These are phyloP conservation scores for Bathelium albidoporum DNA, from an alignment of 495 filamentous ascomycete genomes.

Conservation along the genomic window DNA sequence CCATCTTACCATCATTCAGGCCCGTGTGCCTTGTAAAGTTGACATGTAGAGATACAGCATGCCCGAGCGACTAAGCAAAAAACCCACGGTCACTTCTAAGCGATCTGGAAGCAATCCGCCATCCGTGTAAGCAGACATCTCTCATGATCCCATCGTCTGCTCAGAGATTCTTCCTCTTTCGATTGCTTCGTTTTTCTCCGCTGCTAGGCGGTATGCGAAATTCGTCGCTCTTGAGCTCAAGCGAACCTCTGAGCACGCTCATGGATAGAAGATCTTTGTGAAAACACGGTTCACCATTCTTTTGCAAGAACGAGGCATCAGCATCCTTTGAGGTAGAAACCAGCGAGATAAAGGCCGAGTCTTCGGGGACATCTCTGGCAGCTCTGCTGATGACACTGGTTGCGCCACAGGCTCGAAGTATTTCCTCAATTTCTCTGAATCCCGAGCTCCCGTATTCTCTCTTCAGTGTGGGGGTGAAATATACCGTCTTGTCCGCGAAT, in stretches of 20 bases:
- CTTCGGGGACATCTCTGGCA: neutral
- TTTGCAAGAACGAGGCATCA: slow-evolving; percentile 7
- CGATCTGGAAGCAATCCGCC: neutral
- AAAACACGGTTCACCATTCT: slow-evolving; percentile 4
- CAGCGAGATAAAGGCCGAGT: slow-evolving; percentile 6
- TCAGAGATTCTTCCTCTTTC: neutral
- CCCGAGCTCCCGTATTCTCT: slow-evolving; percentile 8
- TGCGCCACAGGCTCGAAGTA: slow-evolving; percentile 11
- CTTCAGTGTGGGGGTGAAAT: slow-evolving; percentile 27
- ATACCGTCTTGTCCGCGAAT: slow-evolving; percentile 23
- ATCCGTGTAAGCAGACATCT: neutral
- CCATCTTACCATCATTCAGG: neutral
- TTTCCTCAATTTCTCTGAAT: slow-evolving; percentile 11
- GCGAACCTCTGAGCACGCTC: slow-evolving; percentile 9
- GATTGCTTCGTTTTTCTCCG: neutral
- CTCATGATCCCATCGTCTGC: neutral
- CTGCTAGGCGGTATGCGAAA: neutral
- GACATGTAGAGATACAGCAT: neutral
- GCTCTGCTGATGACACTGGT: slow-evolving; percentile 4
- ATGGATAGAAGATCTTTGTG: slow-evolving; percentile 10
- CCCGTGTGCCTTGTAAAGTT: neutral
- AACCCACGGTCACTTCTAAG: neutral
- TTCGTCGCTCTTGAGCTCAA: slow-evolving; percentile 10
- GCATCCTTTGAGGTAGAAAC: slow-evolving; percentile 2
- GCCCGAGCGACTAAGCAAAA: neutral